phyloP scores from a whole-genome alignment of 1,284 basidiomycete genomes.

The Ustilago tritici region DNA sequence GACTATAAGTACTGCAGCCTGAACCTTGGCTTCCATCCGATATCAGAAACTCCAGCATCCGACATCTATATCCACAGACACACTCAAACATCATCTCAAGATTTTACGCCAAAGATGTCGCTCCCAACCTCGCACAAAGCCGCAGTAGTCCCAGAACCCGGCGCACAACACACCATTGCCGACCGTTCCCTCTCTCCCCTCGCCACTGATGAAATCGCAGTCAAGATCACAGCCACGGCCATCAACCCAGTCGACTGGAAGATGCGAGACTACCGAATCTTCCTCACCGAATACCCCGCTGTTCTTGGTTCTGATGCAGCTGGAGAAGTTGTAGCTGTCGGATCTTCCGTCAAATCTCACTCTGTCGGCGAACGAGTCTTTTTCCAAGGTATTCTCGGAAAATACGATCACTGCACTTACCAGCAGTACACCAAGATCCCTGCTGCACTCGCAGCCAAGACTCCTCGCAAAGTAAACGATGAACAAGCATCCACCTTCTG shows the following conservation, averaged over 20 bases:
- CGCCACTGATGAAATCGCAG: conserved; percentile 39
- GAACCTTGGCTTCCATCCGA: background rate
- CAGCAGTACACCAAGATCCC: conserved; percentile 58
- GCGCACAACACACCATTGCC: conserved; percentile 29
- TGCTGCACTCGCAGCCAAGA: conserved; percentile 42
- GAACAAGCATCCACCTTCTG: conserved; percentile 57
- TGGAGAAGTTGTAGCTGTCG: conserved; percentile 45
- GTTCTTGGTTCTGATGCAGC: conserved; percentile 57
- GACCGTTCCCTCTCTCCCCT: conserved; percentile 38
- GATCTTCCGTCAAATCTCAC: conserved; percentile 32
- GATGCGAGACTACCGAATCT: conserved; percentile 46
- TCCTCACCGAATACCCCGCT: conserved; percentile 46
- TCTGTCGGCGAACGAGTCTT: conserved; percentile 57
- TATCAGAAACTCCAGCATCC: background rate
- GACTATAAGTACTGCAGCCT: background rate
- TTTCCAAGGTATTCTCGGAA: conserved; percentile 60
- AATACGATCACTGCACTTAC: conserved; percentile 50
- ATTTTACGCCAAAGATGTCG: conserved; percentile 18
- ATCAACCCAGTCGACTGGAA: conserved; percentile 65
- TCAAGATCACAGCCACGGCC: conserved; percentile 54
- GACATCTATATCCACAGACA: background rate
- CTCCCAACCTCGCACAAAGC: conserved; percentile 39
- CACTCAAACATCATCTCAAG: background rate
- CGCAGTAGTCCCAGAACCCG: conserved; percentile 42
- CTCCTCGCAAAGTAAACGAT: conserved; percentile 51